These are phyloP conservation scores for Suhomyces coccinellae DNA, from an alignment of 1,139 yeast genomes.

Conservation along the genomic window DNA sequence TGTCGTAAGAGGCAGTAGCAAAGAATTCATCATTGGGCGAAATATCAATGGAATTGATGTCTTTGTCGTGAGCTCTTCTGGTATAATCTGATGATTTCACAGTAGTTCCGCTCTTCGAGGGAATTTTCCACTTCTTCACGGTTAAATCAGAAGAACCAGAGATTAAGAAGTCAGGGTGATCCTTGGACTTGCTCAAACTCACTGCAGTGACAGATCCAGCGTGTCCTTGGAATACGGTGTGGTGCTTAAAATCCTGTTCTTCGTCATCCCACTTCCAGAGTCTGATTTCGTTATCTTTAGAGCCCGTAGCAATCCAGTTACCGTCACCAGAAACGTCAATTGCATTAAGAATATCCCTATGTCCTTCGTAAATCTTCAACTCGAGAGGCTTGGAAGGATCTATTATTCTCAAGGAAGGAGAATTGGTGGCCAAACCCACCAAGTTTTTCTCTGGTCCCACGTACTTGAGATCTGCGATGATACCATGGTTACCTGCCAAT, in stretches of 20 bases:
- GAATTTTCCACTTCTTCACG: slow-evolving; percentile 84
- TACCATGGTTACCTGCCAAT: slow-evolving; percentile 94
- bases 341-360: slow-evolving; percentile 79
- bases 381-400: slow-evolving; percentile 59
- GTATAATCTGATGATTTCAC: slow-evolving; percentile 73
- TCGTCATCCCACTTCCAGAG: slow-evolving; percentile 68
- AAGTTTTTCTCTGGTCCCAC: slow-evolving; percentile 61
- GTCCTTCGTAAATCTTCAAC: slow-evolving; percentile 71
- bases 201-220: slow-evolving; percentile 85
- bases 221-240: slow-evolving; percentile 78
- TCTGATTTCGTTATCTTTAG: slow-evolving; percentile 86
- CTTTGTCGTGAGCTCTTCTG: slow-evolving; percentile 95
- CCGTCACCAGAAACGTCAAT: slow-evolving; percentile 81
- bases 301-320: slow-evolving; percentile 84
- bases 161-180: slow-evolving; percentile 68
- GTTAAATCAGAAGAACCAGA: slow-evolving; percentile 92
- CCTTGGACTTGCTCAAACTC: slow-evolving; percentile 61
- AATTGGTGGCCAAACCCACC: slow-evolving; percentile 87
- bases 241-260: slow-evolving; percentile 45
- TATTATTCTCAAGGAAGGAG: slow-evolving; percentile 83
- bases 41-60: slow-evolving; percentile 83
- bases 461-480: slow-evolving; percentile 82
- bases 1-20: slow-evolving; percentile 96
- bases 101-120: slow-evolving; percentile 32
- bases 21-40: slow-evolving; percentile 85